Evolutionary conservation across 345 rosid species (phyloP), one percentile per base, ranked within the genome.

Genomic region (Eucalyptus grandis): DNA sequence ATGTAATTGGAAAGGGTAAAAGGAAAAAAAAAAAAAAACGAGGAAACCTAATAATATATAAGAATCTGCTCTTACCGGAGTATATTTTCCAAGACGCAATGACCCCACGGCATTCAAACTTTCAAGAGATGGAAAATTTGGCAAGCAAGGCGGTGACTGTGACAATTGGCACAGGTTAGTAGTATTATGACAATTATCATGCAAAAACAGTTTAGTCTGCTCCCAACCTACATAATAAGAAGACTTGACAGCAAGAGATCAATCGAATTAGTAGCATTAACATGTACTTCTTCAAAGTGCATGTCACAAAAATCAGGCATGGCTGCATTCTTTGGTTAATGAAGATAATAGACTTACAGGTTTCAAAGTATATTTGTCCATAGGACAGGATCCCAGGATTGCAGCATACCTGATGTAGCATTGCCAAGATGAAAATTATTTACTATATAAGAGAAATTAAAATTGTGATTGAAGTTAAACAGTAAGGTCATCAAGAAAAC

Each of bases 101-200:
- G 97, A 92, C 86, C 94, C 95, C 93, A 95, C 87, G 86, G 89
- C 82, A 90, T 89, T 91, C 53, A 88, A 89, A 90, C 90, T 92
- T 9, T 94, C 94, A 62, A 88, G 58, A 58, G 97, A 91, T 89
- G 94, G 83, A 89, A 94, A 92, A 88, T 93, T 92, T 26, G 98
- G 98, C 77, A 97, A 94, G 92, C 98, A 95, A 43, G 98, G 98
- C 3, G 93, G 97, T 14, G 94, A 89, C 98, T 97, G 90, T 91
- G 89, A 85, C 91, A 91, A 90, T 6, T 87, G n/a, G 47, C 40
- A 62, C 49, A 13, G 22, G 15, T 40, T 49, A 47, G 62, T 86
- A 47, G 62, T 56, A 86, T 31, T 17, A 51, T 51, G 50, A 50
- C 46, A 62, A 87, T 44, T 62, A 53, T 87, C 60, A 46, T 4